Base-by-base conservation (phyloP, 805 yeast species). In the Kodamaea neixiangensis region DNA sequence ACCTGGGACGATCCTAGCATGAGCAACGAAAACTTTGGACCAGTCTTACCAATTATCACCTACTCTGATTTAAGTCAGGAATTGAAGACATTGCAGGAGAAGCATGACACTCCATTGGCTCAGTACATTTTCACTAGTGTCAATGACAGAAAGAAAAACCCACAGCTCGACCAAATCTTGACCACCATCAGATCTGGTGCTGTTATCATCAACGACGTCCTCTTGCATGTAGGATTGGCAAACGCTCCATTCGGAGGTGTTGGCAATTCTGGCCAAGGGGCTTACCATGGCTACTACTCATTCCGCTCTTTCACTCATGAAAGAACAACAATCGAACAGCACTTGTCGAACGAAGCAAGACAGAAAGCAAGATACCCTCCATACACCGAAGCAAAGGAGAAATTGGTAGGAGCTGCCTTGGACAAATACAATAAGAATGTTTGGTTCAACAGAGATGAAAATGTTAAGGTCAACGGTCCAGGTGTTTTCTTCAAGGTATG, bases 201-300 rank as follows among this genome's bases (percentile, higher is more conserved):
- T 3, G 72, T 83, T 10, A 65, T 82, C 44, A 72, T 88, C 54
- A 89, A 90, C 62, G 97, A 91, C 57, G 77, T 84, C 0, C 47
- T 89, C 45, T 54, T 88, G 60, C 96, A 90, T 55, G 89, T 81
- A 40, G 92, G 82, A 0, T 75, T 87, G 48, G 52, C 75, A 5
- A 76, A 77, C 46, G 81, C 89, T 2, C 97, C 97, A 22, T 93
- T 92, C 68, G 98, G 98, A 31, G 98, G 98, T 19, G 71, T 92
- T 49, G 97, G 97, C 13, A 64, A 64, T 13, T 89, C 97, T 0
- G 98, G 98, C 1, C 72, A 74, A 51, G 97, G 97, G 9, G 71
- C 78, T 29, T 91, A 90, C 68, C 97, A 91, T 63, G 97, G 97
- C 2, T 69, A 67, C 54, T 76, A 71, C 63, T 86, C 91, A 7